Percentiles rank a stretch among this genome's conserved stretches.
Evolutionary conservation across 306 rosid genomes (phyloP).

Genomic region (Rosa persica): DNA sequence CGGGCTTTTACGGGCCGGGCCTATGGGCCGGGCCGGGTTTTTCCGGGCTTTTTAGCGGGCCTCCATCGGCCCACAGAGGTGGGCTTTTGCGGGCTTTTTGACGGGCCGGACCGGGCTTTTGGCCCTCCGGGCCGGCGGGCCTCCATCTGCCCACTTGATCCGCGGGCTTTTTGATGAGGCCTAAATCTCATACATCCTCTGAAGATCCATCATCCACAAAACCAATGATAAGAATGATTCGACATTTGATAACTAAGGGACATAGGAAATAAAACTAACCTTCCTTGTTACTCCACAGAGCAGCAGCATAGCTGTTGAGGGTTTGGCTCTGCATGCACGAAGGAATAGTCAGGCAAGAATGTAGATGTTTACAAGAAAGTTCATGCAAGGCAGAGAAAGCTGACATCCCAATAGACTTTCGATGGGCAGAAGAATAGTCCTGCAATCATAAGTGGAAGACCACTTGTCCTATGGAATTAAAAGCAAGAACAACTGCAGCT

Average conservation of each 20-base stretch:
- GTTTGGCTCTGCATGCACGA: constrained; percentile 72
- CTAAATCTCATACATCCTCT: no score
- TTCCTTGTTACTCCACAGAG: constrained; percentile 80
- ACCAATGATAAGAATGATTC: no score
- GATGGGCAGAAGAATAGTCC: constrained; percentile 91
- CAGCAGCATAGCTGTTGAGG: constrained; percentile 88
- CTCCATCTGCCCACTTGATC: no score
- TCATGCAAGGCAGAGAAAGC: constrained; percentile 23
- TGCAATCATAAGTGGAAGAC: constrained; percentile 98
- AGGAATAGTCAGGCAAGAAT: constrained; percentile 30
- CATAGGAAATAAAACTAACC: constrained; percentile 38
- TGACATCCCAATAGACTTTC: constrained; percentile 93
- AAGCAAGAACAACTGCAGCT: constrained; percentile 14
- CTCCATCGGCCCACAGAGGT: no score
- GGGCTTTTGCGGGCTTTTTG: no score
- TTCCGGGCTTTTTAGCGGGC: no score
- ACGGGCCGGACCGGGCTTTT: no score
- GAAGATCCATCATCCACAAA: no score
- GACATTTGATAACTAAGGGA: background rate
- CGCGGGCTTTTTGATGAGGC: no score
- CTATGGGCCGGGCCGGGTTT: no score
- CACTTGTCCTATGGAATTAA: constrained; percentile 73
- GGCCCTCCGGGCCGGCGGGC: no score
- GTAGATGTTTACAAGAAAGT: constrained; percentile 17
- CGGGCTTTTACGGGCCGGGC: no score